A percentile compares a stretch with the other conserved stretches of the same genome.
Evolutionary conservation across 2,329 filamentous ascomycete genomes (phyloP).

Genomic region (Grosmannia penicillata): DNA sequence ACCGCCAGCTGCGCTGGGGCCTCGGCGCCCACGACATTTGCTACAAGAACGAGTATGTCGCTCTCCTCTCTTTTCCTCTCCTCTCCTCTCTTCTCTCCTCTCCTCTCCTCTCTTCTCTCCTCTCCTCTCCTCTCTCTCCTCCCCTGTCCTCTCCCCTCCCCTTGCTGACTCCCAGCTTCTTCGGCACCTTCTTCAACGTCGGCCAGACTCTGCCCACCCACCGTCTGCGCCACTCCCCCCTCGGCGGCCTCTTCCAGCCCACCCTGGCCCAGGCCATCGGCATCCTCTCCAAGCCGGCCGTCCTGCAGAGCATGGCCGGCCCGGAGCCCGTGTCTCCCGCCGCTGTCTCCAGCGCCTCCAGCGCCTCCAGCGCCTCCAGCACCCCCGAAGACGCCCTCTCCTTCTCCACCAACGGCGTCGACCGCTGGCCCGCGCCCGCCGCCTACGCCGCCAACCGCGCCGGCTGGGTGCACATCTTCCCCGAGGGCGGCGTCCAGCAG

Average conservation of each 20-base stretch:
- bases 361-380: neutral
- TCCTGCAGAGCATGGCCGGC: conserved; percentile 2
- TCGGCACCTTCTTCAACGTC: conserved; percentile 68
- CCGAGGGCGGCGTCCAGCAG: conserved; percentile 90
- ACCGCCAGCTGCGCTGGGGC: conserved; percentile 70
- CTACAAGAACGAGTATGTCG: conserved; percentile 63
- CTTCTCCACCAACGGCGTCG: conserved; percentile 52
- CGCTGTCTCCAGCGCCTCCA: neutral
- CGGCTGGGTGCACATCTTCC: conserved; percentile 90
- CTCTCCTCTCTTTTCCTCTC: neutral
- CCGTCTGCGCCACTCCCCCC: conserved; percentile 58
- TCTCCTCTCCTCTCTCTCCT: neutral
- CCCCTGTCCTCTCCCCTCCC: conserved; percentile 32
- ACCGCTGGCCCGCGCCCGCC: conserved; percentile 57
- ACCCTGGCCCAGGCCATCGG: conserved; percentile 76
- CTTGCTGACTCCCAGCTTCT: conserved; percentile 29
- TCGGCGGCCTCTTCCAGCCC: conserved; percentile 80
- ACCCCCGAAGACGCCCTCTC: conserved; percentile 25
- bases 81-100: neutral
- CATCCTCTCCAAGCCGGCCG: conserved; percentile 49
- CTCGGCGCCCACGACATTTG: conserved; percentile 92
- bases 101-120: neutral
- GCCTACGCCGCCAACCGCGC: conserved; percentile 54
- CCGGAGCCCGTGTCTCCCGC: neutral
- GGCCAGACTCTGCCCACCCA: conserved; percentile 89